phyloP scores from a whole-genome alignment of 805 yeast genomes.

The Deakozyma indianensis region DNA sequence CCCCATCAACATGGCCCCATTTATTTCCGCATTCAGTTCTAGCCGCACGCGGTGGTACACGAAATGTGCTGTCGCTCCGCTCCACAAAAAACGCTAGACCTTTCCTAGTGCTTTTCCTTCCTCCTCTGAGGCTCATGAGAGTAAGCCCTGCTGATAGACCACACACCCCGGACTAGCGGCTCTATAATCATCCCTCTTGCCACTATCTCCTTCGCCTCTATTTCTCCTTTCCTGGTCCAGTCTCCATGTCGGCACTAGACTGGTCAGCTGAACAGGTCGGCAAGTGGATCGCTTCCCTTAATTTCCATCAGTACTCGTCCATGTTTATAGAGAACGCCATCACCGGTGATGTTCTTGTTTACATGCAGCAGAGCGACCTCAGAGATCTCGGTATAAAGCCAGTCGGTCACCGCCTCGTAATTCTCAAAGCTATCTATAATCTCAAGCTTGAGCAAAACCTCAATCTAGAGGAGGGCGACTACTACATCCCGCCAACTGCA shows the following conservation, averaged over 20 bases:
- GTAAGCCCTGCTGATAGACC: too few species aligned
- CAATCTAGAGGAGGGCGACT: constrained; percentile 10
- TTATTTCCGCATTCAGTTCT: neutral
- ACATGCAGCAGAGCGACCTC: constrained; percentile 54
- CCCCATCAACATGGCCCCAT: neutral
- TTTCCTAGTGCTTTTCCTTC: neutral
- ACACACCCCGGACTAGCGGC: too few species aligned
- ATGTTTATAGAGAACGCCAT: constrained; percentile 43
- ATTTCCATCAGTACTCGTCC: constrained; percentile 11
- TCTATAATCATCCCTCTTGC: too few species aligned
- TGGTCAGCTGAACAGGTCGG: constrained; percentile 13
- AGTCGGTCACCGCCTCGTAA: constrained; percentile 39
- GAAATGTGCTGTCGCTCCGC: neutral
- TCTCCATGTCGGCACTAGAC: constrained; percentile 8
- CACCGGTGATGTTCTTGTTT: constrained; percentile 59
- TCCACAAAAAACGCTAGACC: neutral
- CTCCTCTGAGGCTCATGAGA: neutral
- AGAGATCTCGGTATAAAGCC: constrained; percentile 51
- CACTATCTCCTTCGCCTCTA: too few species aligned
- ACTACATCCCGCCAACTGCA: constrained; percentile 21
- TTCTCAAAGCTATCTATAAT: constrained; percentile 46
- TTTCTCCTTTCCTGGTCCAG: too few species aligned
- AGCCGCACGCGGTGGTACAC: neutral
- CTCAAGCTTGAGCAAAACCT: constrained; percentile 24
- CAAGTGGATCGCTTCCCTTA: constrained; percentile 11